These are phyloP conservation scores for Artomyces pyxidatus DNA, from an alignment of 768 basidiomycete species.

Conservation along the genomic window DNA sequence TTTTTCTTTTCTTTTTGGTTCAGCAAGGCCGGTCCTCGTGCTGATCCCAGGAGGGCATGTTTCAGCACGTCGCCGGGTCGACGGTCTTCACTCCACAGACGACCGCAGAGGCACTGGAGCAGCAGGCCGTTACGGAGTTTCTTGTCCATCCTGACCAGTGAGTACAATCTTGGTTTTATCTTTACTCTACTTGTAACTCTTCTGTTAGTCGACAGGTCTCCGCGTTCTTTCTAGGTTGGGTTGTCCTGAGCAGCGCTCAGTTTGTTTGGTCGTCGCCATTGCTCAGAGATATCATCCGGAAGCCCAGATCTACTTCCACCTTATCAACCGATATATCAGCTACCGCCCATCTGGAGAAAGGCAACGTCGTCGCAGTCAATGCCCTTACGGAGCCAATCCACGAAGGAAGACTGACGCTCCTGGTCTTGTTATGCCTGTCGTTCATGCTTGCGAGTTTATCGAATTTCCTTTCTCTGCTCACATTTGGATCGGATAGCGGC, in stretches of 20 bases:
- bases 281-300: conserved; percentile 12
- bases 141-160: conserved; percentile 8
- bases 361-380: not conserved
- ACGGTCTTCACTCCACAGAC: too few species aligned
- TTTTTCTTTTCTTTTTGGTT: not conserved
- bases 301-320: too few species aligned
- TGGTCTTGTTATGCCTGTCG: conserved; percentile 10
- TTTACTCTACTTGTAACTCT: too few species aligned
- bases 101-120: not conserved
- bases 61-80: not conserved
- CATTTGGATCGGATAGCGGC: not conserved
- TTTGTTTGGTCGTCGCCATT: conserved; percentile 20
- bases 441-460: conserved; percentile 15
- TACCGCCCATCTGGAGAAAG: not conserved
- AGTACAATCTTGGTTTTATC: not conserved
- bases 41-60: not conserved
- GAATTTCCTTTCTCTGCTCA: conserved; percentile 11
- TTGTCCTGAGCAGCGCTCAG: conserved; percentile 27
- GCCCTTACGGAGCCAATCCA: not conserved
- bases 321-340: not conserved
- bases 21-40: not conserved
- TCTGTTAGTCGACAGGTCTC: conserved; percentile 16
- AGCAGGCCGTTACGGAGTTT: not conserved
- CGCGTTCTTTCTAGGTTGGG: conserved; percentile 34
- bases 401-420: not conserved